Base-by-base conservation (phyloP, 2,329 filamentous ascomycete species). In the Neonectria faginata region DNA sequence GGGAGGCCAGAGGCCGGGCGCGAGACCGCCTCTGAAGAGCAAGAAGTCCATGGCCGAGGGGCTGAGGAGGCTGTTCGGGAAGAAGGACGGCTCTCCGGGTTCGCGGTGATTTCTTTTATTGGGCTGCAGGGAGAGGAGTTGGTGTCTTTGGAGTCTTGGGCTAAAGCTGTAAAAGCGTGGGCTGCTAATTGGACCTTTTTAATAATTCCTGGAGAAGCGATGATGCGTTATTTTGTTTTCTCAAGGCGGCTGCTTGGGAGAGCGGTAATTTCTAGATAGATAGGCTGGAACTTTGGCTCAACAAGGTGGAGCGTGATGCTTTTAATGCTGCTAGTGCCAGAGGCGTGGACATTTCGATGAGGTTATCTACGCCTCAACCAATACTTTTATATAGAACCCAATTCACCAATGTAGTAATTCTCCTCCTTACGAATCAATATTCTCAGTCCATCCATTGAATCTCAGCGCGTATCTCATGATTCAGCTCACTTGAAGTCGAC, bases 11-110 rank as follows among this genome's bases (percentile, higher is more conserved):
- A 39, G 53, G 33, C 58, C 39, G 9, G 62, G 68, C 42, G 57
- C 36, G 9, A 47, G 39, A n/a, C 60, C 57, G 12, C 60, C 58
- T 10, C 45, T 74, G 61, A 71, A 69, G 39, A 77, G 71, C 56
- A 79, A 76, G 61, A 74, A 76, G 44, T 76, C 79, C 3, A 78
- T 74, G 60, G 79, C 76, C 18, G 75, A 77, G 7, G 79, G 80
- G 18, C 68, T 83, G 33, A 78, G 77, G 68, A 76, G 75, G 41
- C 71, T 83, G 8, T 83, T 83, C 67, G 74, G 77, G n/a, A 79
- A 74, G 70, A 78, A 71, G 20, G 64, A 72, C 5, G 48, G 56
- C 39, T 53, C 29, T 5, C 29, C 22, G 11, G 16, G 47, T 2
- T 61, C 60, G n/a, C 59, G 50, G 31, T 31, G 18, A 48, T 39